A percentile compares a stretch with the other conserved stretches of the same genome.
Conservation (phyloP, 2,329 filamentous ascomycete species). For the Fusarium sp. region DNA sequence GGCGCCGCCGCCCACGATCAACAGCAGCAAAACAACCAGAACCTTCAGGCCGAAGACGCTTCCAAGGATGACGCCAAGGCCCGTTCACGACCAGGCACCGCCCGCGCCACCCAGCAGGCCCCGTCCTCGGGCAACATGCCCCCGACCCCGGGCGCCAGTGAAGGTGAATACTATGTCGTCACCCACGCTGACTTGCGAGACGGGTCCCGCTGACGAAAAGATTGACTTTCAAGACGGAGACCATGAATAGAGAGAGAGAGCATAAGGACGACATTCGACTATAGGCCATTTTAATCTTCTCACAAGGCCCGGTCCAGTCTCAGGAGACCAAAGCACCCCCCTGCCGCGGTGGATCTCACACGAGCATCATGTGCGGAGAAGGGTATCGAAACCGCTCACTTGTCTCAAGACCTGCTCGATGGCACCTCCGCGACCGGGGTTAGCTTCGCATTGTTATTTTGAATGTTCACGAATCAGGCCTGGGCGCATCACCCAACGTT, state of each 20-base stretch:
- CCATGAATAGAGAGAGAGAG: slow-evolving; percentile 46
- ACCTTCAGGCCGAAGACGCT: slow-evolving; percentile 30
- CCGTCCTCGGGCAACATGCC: slow-evolving; percentile 65
- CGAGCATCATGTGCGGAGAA: slow-evolving; percentile 15
- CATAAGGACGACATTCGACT: slow-evolving; percentile 7
- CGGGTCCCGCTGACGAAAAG: slow-evolving; percentile 44
- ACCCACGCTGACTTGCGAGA: slow-evolving; percentile 45
- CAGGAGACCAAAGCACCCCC: slow-evolving; percentile 9
- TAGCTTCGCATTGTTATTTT: slow-evolving; percentile 13
- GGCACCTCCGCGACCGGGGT: slow-evolving; percentile 19
- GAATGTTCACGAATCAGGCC: slow-evolving; percentile 22
- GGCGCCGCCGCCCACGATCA: slow-evolving; percentile 21
- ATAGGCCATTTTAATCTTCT: slow-evolving; percentile 27
- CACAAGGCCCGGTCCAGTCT: neutral
- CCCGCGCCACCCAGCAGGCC: slow-evolving; percentile 58
- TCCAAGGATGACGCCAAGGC: slow-evolving; percentile 48
- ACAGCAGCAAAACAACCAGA: slow-evolving; percentile 20
- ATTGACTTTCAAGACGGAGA: slow-evolving; percentile 50
- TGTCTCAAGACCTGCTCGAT: slow-evolving; percentile 28
- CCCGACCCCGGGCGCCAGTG: slow-evolving; percentile 66
- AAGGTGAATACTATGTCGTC: slow-evolving; percentile 64
- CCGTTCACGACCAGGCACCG: slow-evolving; percentile 63
- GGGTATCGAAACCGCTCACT: slow-evolving; percentile 22
- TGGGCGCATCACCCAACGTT: slow-evolving; percentile 19
- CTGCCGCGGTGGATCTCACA: slow-evolving; percentile 22